phyloP scores from a whole-genome alignment of 1,139 yeast genomes.

The Kurtzmaniella quercitrusa region DNA sequence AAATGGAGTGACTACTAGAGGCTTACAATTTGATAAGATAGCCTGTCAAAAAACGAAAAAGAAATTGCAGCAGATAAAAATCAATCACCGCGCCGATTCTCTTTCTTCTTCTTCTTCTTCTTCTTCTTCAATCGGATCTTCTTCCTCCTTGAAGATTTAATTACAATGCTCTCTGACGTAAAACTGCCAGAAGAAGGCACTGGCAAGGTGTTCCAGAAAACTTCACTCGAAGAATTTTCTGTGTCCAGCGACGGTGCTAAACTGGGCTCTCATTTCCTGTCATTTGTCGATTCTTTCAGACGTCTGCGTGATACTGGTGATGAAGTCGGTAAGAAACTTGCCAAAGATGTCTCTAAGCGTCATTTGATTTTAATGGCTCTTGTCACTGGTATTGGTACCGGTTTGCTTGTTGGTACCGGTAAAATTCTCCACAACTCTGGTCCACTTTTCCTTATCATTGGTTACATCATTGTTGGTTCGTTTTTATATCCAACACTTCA shows the following conservation, averaged over 20 bases:
- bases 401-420: constrained; percentile 39
- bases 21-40: not conserved
- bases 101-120: not conserved
- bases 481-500: constrained; percentile 38
- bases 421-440: constrained; percentile 29
- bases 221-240: not conserved
- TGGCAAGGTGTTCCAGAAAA: not conserved
- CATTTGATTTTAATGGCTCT: constrained; percentile 36
- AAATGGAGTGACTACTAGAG: not conserved
- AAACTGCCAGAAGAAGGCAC: constrained; percentile 1
- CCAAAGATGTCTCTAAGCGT: constrained; percentile 30
- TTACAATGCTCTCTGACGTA: not conserved
- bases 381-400: constrained; percentile 40
- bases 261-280: constrained; percentile 15
- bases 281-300: constrained; percentile 29
- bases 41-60: not conserved
- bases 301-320: constrained; percentile 15
- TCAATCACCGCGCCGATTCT: not conserved
- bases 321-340: constrained; percentile 27
- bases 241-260: not conserved
- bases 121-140: not conserved
- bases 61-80: not conserved
- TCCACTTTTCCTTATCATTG: constrained; percentile 31
- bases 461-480: constrained; percentile 36
- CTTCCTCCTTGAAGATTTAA: too few species aligned